These are phyloP conservation scores for Ramichloridium luteum DNA, from an alignment of 2,329 filamentous ascomycete genomes.

Conservation along the genomic window DNA sequence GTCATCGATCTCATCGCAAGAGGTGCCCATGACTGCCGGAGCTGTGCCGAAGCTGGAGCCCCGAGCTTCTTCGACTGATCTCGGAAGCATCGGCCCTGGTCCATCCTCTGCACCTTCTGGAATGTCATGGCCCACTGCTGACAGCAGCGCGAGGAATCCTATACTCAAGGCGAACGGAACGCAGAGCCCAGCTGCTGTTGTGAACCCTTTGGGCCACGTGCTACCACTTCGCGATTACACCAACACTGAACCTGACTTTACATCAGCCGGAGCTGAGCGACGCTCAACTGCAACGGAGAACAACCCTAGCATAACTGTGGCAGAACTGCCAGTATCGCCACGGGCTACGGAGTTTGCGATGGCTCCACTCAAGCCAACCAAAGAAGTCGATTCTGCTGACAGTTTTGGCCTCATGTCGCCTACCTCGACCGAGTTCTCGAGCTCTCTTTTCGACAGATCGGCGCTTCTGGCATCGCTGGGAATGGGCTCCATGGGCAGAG, in stretches of 20 bases:
- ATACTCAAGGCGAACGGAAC: not conserved
- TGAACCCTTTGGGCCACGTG: constrained; percentile 25
- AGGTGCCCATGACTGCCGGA: constrained; percentile 15
- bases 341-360: constrained; percentile 27
- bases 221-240: constrained; percentile 22
- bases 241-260: no score
- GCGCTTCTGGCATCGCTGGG: constrained; percentile 24
- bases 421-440: constrained; percentile 30
- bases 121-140: constrained; percentile 46
- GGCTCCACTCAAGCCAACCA: constrained; percentile 21
- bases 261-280: no score
- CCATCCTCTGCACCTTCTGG: constrained; percentile 56
- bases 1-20: constrained; percentile 5
- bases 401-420: constrained; percentile 29
- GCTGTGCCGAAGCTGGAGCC: constrained; percentile 7
- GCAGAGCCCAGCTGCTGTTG: constrained; percentile 38
- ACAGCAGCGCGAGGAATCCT: constrained; percentile 33
- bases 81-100: constrained; percentile 36
- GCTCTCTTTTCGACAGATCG: constrained; percentile 24
- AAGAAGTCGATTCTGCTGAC: constrained; percentile 23
- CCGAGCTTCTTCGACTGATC: constrained; percentile 12
- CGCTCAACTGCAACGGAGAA: constrained; percentile 5
- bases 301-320: constrained; percentile 13
- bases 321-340: constrained; percentile 25
- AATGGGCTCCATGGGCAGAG: constrained; percentile 23